phyloP scores from a whole-genome alignment of 352 stramenopile species.

The Phytopythium kandeliae region DNA sequence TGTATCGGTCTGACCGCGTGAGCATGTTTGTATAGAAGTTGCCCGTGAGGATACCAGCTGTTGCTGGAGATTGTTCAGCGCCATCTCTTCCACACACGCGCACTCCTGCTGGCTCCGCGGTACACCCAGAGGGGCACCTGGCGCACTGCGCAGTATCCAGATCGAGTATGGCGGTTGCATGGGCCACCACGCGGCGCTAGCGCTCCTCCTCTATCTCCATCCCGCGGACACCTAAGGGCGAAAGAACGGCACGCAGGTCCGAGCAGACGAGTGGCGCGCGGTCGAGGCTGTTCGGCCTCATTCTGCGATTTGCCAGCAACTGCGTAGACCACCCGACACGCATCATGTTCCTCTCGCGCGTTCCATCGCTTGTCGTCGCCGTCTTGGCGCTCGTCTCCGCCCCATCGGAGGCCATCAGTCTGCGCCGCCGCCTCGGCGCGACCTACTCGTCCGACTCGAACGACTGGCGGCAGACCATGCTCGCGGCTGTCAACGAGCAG shows the following conservation, averaged over 20 bases:
- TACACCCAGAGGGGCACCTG: no score
- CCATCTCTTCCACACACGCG: not conserved
- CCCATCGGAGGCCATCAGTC: not conserved
- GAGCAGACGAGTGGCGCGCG: no score
- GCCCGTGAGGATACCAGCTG: not conserved
- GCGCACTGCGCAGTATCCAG: not conserved
- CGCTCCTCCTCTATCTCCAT: no score
- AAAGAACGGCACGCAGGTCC: no score
- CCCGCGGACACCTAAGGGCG: no score
- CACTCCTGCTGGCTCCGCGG: slow-evolving; percentile 1
- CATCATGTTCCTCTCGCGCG: slow-evolving; percentile 6
- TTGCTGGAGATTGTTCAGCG: not conserved
- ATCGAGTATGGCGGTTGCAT: no score
- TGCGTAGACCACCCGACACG: no score
- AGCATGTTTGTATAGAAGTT: not conserved
- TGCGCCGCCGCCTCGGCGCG: not conserved
- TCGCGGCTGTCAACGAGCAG: slow-evolving; percentile 43
- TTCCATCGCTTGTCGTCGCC: not conserved
- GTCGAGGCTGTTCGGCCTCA: no score
- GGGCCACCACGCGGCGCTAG: no score
- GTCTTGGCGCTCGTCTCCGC: not conserved
- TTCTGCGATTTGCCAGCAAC: slow-evolving; percentile 1
- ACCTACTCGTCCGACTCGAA: slow-evolving; percentile 5
- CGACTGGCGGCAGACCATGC: slow-evolving; percentile 19
- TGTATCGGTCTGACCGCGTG: not conserved